Conservation (phyloP, 2,329 filamentous ascomycete species). For the Pezicula carpinea region DNA sequence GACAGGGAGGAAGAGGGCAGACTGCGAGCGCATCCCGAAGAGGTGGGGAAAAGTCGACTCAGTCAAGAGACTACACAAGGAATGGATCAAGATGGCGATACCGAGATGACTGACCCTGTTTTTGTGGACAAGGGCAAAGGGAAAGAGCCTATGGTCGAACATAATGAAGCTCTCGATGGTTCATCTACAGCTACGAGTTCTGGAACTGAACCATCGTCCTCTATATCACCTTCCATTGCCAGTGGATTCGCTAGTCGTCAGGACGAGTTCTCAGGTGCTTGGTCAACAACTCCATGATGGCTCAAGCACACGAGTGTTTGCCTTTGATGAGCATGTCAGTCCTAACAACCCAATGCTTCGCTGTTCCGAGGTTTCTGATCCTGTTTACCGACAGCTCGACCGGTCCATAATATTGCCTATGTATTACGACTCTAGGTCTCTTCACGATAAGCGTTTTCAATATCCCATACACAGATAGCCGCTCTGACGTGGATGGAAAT, state of each 20-base stretch:
- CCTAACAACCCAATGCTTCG: too few species aligned
- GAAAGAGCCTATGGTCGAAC: neutral
- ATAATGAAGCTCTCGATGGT: neutral
- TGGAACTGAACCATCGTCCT: neutral
- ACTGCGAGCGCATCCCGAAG: neutral
- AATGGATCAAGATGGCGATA: neutral
- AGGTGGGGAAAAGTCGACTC: neutral
- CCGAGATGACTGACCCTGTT: neutral
- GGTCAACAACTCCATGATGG: too few species aligned
- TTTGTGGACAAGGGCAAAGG: neutral
- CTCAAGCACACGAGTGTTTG: too few species aligned
- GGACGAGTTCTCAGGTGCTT: neutral
- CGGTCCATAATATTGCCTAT: too few species aligned
- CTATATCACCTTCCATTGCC: neutral
- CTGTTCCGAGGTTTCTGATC: too few species aligned
- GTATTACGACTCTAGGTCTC: too few species aligned
- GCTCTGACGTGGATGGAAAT: too few species aligned
- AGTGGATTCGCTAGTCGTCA: neutral
- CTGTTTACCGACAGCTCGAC: too few species aligned
- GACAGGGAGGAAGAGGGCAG: slow-evolving; percentile 5
- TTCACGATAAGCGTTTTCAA: too few species aligned
- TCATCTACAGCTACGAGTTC: neutral
- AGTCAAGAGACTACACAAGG: neutral
- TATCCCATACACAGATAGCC: too few species aligned
- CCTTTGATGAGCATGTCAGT: too few species aligned